Base-by-base conservation (phyloP, 805 yeast genomes). In the Zygotorulaspora sp. region DNA sequence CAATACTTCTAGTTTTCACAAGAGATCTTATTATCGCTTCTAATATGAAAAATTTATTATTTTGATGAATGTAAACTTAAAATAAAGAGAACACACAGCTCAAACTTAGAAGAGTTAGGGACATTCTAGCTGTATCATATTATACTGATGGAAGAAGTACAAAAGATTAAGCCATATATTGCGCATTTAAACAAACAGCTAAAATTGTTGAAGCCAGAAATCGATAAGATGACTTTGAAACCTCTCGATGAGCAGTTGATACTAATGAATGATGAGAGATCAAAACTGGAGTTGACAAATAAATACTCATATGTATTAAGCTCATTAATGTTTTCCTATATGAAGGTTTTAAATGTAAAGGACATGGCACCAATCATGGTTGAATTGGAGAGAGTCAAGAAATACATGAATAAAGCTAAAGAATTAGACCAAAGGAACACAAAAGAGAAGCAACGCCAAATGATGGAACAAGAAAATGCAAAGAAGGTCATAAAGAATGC, bases 381-480 rank as follows among this genome's bases (percentile, higher is more conserved):
- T 20, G 94, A 83, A 52, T 63, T 85, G 36, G 68, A 66, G 6
- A 67, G 88, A 44, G 80, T 84, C 27, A 83, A 81, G 55, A 53
- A 68, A n/a, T 82, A 80, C 47, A 80, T 83, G 78, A 70, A 70
- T 25, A 70, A 78, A 51, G 69, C 75, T 24, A 75, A 48, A 30
- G 43, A 41, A 22, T 32, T 38, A 32, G 61, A 41, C 36, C 49
- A 40, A 38, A 58, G 28, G 41, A 58, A 41, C 8, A 42, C 35
- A 19, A 32, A 39, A n/a, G 50, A 57, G 14, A 52, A 50, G 4
- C 45, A 50, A 14, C 58, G 58, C 4, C 64, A 65, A 25, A 55
- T 63, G 3, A 63, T 61, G 13, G 65, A 44, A 32, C 48, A 54
- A 25, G 43, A 43, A n/a, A 47, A 62, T n/a, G 75, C 79, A 0